These are phyloP conservation scores for Strobilomyces dryophilus DNA, from an alignment of 768 basidiomycete genomes.

Conservation along the genomic window DNA sequence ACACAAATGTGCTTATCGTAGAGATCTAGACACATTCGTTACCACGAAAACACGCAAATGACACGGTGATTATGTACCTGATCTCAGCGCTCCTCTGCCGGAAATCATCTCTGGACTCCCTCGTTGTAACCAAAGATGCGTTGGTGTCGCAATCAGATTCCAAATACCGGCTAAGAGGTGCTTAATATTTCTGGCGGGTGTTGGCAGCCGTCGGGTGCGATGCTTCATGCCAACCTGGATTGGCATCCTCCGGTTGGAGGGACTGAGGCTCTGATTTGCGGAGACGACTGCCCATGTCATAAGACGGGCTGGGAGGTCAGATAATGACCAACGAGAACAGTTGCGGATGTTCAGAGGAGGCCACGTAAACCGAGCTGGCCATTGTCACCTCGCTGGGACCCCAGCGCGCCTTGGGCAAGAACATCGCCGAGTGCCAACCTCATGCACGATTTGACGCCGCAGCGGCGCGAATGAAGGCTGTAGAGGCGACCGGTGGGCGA, in stretches of 20 bases:
- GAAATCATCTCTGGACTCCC: neutral
- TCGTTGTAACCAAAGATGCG: neutral
- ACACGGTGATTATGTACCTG: neutral
- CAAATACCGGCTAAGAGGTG: slow-evolving; percentile 17
- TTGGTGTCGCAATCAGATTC: neutral
- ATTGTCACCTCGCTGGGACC: slow-evolving; percentile 22
- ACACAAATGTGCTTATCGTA: no score
- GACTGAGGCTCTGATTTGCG: neutral
- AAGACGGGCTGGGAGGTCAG: slow-evolving; percentile 8
- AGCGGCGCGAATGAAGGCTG: no score
- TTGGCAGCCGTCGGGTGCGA: neutral
- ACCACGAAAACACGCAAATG: neutral
- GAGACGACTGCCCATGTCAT: neutral
- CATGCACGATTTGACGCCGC: no score
- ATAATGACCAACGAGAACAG: neutral
- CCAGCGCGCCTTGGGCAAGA: slow-evolving; percentile 71
- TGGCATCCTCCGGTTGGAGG: neutral
- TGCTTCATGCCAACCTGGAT: slow-evolving; percentile 3
- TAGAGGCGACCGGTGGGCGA: no score
- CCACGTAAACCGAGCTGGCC: neutral
- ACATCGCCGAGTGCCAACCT: slow-evolving; percentile 81
- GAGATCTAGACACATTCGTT: neutral
- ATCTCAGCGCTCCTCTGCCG: neutral
- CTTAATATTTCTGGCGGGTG: slow-evolving; percentile 9
- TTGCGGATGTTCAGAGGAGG: slow-evolving; percentile 1